Base-by-base conservation (phyloP, 176 grass and related monocot species). In the Pharus latifolius region DNA sequence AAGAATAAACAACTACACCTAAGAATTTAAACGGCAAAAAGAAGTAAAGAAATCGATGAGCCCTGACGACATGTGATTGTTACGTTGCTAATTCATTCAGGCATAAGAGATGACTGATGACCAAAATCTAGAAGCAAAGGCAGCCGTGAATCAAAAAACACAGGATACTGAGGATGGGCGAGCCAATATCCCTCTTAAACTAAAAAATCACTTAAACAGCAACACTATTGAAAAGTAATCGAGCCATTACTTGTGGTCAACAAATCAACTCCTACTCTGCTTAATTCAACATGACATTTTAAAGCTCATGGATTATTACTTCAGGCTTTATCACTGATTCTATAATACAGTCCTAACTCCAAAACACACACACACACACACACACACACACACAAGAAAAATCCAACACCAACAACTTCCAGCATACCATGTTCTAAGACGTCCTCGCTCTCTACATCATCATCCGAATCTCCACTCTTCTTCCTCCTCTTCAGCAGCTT, bases 401-500 rank as follows among this genome's bases (percentile, higher is more conserved):
- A 60, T 10, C 16, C 32, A 51, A 18, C 30, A 18, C 2, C 0
- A 73, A 46, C 61, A 80, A 61, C 61, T 70, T 88, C 56, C 14
- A 31, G 11, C 6, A 28, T 53, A 18, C 27, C 53, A 43, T 80
- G 41, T 27, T 30, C 22, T 16, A 49, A 58, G 44, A 57, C 56
- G 14, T 2, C n/a, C 55, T 78, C 69, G n/a, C 73, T 41, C 52
- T 67, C 49, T 5, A 56, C 37, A 5, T 72, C 25, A 11, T 29
- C 35, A 44, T 88, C 55, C 28, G 85, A 50, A 53, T 16, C 22
- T 65, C 51, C 74, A 10, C 53, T 82, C 49, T 92, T 91, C 76
- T 88, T 92, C 32, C 51, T 51, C 82, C 65, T 92, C 72, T 81
- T 84, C 20, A 86, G 65, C 41, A 80, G 42, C 81, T 88, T 79